Evolutionary conservation across 2,329 filamentous ascomycete species (phyloP).

Genomic region (Cladosporium sp.): DNA sequence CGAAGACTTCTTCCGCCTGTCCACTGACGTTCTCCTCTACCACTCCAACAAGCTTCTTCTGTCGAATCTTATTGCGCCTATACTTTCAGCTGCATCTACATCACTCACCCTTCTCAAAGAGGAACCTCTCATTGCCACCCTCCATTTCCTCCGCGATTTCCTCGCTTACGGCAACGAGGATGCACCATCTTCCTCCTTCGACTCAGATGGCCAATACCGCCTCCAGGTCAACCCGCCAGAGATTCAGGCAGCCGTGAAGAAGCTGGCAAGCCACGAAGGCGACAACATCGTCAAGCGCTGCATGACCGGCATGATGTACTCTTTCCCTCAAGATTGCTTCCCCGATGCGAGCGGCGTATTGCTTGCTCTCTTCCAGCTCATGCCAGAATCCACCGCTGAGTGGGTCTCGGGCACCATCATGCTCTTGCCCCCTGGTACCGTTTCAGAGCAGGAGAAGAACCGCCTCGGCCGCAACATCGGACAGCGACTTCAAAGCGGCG

Average conservation of each 20-base stretch:
- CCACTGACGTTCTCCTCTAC: slow-evolving; percentile 88
- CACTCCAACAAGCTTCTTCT: slow-evolving; percentile 81
- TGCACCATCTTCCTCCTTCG: slow-evolving; percentile 56
- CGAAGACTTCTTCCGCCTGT: slow-evolving; percentile 92
- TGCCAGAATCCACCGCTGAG: slow-evolving; percentile 70
- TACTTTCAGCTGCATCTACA: slow-evolving; percentile 82
- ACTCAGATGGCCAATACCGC: slow-evolving; percentile 42
- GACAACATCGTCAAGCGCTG: slow-evolving; percentile 80
- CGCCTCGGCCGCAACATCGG: slow-evolving; percentile 76
- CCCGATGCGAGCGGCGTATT: slow-evolving; percentile 92
- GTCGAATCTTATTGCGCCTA: slow-evolving; percentile 72
- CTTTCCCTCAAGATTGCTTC: slow-evolving; percentile 92
- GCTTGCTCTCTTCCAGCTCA: slow-evolving; percentile 79
- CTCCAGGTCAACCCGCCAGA: slow-evolving; percentile 61
- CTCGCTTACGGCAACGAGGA: slow-evolving; percentile 82
- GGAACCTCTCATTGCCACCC: slow-evolving; percentile 82
- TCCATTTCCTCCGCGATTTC: slow-evolving; percentile 90
- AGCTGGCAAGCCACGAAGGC: slow-evolving; percentile 63
- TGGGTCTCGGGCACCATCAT: slow-evolving; percentile 85
- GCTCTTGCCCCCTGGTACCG: slow-evolving; percentile 76
- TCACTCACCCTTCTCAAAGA: slow-evolving; percentile 85
- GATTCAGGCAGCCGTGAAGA: slow-evolving; percentile 68
- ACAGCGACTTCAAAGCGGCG: slow-evolving; percentile 63
- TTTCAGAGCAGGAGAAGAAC: slow-evolving; percentile 75
- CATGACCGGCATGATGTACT: slow-evolving; percentile 98